Conservation (phyloP, 257 asterid species). For the Solanum habrochaites region DNA sequence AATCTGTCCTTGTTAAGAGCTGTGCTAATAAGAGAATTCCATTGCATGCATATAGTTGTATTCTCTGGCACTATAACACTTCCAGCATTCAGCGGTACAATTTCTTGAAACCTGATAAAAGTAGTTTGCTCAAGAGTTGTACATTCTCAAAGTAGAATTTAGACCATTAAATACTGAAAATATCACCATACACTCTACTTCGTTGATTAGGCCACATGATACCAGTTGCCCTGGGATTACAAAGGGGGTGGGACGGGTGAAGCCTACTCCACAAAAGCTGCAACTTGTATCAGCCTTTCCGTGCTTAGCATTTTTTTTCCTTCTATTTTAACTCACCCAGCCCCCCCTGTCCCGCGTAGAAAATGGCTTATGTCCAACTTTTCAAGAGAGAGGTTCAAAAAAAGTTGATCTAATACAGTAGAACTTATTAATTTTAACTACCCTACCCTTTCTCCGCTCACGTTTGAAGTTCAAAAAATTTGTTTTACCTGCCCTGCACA, state of each 20-base stretch:
- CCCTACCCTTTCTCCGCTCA: not conserved
- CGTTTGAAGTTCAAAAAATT: not conserved
- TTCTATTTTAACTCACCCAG: not conserved
- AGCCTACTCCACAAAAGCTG: not conserved
- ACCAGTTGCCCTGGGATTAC: not conserved
- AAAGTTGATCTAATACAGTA: not conserved
- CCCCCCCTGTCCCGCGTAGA: not conserved
- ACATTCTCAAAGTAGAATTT: not conserved
- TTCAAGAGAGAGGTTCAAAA: not conserved
- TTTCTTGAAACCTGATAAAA: slow-evolving; percentile 58
- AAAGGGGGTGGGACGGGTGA: not conserved
- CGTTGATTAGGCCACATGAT: not conserved
- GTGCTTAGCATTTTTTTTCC: not conserved
- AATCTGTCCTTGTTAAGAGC: slow-evolving; percentile 39
- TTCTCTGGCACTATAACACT: slow-evolving; percentile 35
- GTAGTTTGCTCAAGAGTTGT: not conserved
- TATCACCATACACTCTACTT: not conserved
- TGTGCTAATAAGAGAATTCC: slow-evolving; percentile 40
- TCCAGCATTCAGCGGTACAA: slow-evolving; percentile 57
- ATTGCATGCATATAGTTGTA: slow-evolving; percentile 24
- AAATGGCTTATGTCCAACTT: not conserved
- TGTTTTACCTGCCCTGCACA: not conserved
- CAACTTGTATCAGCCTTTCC: not conserved
- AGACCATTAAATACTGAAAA: not conserved
- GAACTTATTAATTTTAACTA: not conserved